A percentile compares a stretch with the other conserved stretches of the same genome.
Conservation (phyloP, 2,329 filamentous ascomycete species). For the Epichloe elymi region DNA sequence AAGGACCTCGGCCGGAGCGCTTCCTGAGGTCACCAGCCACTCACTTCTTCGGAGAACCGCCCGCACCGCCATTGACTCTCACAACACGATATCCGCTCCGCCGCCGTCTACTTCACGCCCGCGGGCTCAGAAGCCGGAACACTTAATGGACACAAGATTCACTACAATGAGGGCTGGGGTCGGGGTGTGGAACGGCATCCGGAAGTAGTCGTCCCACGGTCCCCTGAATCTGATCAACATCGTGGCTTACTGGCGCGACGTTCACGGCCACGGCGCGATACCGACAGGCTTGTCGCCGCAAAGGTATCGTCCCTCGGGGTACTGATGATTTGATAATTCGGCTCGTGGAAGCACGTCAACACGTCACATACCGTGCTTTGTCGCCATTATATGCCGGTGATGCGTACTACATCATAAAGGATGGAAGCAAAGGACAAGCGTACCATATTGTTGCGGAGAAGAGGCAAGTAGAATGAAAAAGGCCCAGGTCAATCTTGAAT, state of each 20-base stretch:
- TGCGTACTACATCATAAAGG: constrained; percentile 38
- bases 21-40: no score
- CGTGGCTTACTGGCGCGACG: constrained; percentile 52
- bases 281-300: no score
- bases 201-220: constrained; percentile 65
- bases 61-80: no score
- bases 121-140: constrained; percentile 28
- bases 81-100: no score
- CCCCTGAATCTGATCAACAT: constrained; percentile 64
- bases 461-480: not conserved
- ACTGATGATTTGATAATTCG: no score
- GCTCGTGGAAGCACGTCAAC: no score
- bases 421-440: constrained; percentile 17
- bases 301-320: no score
- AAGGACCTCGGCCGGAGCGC: no score
- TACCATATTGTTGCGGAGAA: constrained; percentile 37
- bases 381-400: constrained; percentile 59
- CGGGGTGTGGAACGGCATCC: constrained; percentile 50
- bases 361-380: constrained; percentile 42
- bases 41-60: no score
- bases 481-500: not conserved
- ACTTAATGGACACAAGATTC: constrained; percentile 24
- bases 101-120: no score
- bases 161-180: constrained; percentile 8
- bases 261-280: constrained; percentile 17